Evolutionary conservation across 2,329 filamentous ascomycete species (phyloP).

Genomic region (Cordyceps fumosorosea): DNA sequence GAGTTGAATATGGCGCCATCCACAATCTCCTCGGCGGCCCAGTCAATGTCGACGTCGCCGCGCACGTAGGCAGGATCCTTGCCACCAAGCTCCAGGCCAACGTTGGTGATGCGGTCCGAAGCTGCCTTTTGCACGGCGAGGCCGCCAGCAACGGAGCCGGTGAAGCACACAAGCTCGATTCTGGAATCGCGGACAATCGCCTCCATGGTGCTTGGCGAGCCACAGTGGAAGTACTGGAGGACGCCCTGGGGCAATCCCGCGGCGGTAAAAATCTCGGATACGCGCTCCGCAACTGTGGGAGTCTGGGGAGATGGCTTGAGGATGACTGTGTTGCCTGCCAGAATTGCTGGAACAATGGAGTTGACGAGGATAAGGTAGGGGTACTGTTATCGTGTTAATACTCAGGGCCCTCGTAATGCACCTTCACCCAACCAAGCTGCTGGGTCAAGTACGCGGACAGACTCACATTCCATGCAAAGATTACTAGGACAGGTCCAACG

Average conservation of each 20-base stretch:
- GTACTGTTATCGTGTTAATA: constrained; percentile 51
- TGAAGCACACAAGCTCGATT: constrained; percentile 83
- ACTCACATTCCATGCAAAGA: constrained; percentile 94
- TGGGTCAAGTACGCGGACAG: background rate
- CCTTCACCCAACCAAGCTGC: constrained; percentile 13
- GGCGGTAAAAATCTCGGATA: constrained; percentile 67
- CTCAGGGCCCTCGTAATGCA: background rate
- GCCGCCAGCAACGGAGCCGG: constrained; percentile 83
- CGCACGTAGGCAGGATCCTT: constrained; percentile 92
- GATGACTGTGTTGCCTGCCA: constrained; percentile 86
- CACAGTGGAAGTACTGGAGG: constrained; percentile 87
- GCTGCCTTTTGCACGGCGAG: constrained; percentile 80
- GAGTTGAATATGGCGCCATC: constrained; percentile 97
- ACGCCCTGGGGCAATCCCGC: constrained; percentile 79
- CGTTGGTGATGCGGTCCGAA: constrained; percentile 73
- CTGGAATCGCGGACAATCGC: constrained; percentile 69
- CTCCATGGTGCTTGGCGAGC: constrained; percentile 70
- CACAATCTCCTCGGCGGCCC: constrained; percentile 91
- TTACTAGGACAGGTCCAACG: constrained; percentile 77
- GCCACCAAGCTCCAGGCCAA: constrained; percentile 86
- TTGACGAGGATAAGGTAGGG: constrained; percentile 92
- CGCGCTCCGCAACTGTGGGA: constrained; percentile 82
- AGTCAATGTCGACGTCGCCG: constrained; percentile 76
- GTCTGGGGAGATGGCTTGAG: constrained; percentile 94
- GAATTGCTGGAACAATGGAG: constrained; percentile 82